Evolutionary conservation across 495 filamentous ascomycete genomes (phyloP).

Genomic region (Penicillium maclennaniae): DNA sequence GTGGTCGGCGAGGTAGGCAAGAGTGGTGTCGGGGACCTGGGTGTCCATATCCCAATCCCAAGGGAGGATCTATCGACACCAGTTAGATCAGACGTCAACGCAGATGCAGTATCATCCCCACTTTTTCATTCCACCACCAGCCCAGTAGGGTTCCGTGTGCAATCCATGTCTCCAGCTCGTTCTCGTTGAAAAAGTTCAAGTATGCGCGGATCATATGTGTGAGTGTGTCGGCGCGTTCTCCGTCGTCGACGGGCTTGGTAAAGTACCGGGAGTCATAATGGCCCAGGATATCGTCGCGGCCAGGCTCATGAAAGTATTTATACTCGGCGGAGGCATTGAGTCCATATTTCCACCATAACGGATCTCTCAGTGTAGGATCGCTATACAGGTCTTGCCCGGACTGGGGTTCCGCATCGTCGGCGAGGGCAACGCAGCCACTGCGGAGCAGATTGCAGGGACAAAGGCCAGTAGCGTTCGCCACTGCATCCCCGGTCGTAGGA

Average conservation of each 20-base stretch:
- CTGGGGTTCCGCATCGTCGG: slow-evolving; percentile 11
- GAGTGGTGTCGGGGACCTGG: slow-evolving; percentile 63
- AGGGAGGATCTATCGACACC: slow-evolving; percentile 57
- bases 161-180: slow-evolving; percentile 77
- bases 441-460: slow-evolving; percentile 22
- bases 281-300: slow-evolving; percentile 50
- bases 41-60: slow-evolving; percentile 91
- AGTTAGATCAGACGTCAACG: background rate
- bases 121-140: slow-evolving; percentile 88
- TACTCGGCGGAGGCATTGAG: slow-evolving; percentile 35
- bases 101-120: slow-evolving; percentile 14
- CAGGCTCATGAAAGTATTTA: slow-evolving; percentile 57
- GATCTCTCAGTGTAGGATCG: slow-evolving; percentile 18
- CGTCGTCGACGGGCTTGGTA: slow-evolving; percentile 55
- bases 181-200: slow-evolving; percentile 58
- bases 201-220: slow-evolving; percentile 70
- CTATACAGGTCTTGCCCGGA: background rate
- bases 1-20: slow-evolving; percentile 56
- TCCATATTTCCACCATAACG: slow-evolving; percentile 28
- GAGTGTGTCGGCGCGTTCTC: slow-evolving; percentile 59
- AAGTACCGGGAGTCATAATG: slow-evolving; percentile 77
- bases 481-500: slow-evolving; percentile 11
- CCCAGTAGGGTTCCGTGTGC: slow-evolving; percentile 83
- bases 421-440: slow-evolving; percentile 13
- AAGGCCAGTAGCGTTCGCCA: slow-evolving; percentile 16